Evolutionary conservation across 306 rosid genomes (phyloP).

Genomic region (Vicia sativa): DNA sequence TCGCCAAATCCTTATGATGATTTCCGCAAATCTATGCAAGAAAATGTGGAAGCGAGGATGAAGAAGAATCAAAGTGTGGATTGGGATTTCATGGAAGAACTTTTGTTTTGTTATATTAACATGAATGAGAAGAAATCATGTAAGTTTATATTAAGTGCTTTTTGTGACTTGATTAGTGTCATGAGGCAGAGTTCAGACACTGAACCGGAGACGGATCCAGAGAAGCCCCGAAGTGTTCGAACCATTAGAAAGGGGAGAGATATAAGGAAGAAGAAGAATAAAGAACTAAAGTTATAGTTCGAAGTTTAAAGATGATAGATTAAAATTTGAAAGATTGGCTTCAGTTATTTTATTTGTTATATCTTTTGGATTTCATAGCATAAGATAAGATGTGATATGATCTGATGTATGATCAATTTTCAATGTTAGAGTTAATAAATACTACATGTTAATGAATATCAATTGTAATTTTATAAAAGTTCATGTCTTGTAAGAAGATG

Average conservation of each 20-base stretch:
- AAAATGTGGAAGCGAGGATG: constrained; percentile 54
- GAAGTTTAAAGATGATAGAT: neutral
- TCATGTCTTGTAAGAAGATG: too few relatives aligned
- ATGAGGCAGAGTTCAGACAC: constrained; percentile 44
- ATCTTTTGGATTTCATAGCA: too few relatives aligned
- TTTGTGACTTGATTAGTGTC: constrained; percentile 57
- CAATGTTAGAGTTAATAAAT: too few relatives aligned
- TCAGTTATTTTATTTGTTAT: neutral
- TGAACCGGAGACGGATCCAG: neutral
- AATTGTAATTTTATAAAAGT: too few relatives aligned
- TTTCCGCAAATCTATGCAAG: constrained; percentile 65
- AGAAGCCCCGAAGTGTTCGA: constrained; percentile 42
- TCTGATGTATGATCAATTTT: too few relatives aligned
- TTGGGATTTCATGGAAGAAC: constrained; percentile 87
- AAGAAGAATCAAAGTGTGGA: constrained; percentile 53
- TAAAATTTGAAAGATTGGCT: neutral
- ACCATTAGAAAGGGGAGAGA: constrained; percentile 36
- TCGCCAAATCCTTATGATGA: constrained; percentile 62
- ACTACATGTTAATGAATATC: too few relatives aligned
- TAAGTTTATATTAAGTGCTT: constrained; percentile 68
- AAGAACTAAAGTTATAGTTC: constrained; percentile 26
- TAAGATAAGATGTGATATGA: too few relatives aligned
- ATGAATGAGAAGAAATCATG: constrained; percentile 65
- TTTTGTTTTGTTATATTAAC: constrained; percentile 61
- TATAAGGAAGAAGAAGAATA: constrained; percentile 25